Percentiles rank a stretch among this genome's conserved stretches.
Evolutionary conservation across 1,139 yeast genomes (phyloP).

Genomic region (Saccharomyces hybrid): DNA sequence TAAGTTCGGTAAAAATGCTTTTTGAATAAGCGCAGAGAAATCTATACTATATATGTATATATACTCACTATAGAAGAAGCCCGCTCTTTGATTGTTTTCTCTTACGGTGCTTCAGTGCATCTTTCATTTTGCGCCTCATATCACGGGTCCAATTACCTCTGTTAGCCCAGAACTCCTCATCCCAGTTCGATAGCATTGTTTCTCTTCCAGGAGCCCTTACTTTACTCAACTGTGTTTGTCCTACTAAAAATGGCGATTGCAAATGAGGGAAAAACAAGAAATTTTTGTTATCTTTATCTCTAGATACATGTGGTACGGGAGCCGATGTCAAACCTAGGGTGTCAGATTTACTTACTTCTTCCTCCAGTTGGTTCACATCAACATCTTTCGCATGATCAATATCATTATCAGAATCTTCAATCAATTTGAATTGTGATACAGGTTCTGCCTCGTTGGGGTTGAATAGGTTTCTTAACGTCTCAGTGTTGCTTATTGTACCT

Average conservation of each 20-base stretch:
- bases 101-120: slow-evolving; percentile 53
- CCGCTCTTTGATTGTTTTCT: slow-evolving; percentile 36
- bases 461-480: slow-evolving; percentile 56
- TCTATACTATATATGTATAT: background rate
- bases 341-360: slow-evolving; percentile 12
- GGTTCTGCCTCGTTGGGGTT: slow-evolving; percentile 35
- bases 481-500: slow-evolving; percentile 41
- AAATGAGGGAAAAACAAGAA: slow-evolving; percentile 69
- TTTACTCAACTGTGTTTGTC: slow-evolving; percentile 73
- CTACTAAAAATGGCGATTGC: slow-evolving; percentile 76
- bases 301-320: slow-evolving; percentile 3
- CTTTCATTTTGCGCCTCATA: slow-evolving; percentile 68
- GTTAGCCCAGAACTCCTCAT: slow-evolving; percentile 71
- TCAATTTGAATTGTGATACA: slow-evolving; percentile 27
- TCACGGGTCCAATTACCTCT: slow-evolving; percentile 77
- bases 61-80: slow-evolving; percentile 7
- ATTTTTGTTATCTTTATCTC: slow-evolving; percentile 17
- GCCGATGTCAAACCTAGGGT: background rate
- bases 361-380: slow-evolving; percentile 2
- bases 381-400: slow-evolving; percentile 31
- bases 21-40: slow-evolving; percentile 2
- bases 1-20: slow-evolving; percentile 36
- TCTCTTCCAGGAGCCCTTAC: slow-evolving; percentile 36
- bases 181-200: slow-evolving; percentile 51
- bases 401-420: slow-evolving; percentile 34